Percentiles rank a stretch among this genome's conserved stretches.
Evolutionary conservation across 2,329 filamentous ascomycete genomes (phyloP).

Genomic region (Myriosclerotinia scirpicola): DNA sequence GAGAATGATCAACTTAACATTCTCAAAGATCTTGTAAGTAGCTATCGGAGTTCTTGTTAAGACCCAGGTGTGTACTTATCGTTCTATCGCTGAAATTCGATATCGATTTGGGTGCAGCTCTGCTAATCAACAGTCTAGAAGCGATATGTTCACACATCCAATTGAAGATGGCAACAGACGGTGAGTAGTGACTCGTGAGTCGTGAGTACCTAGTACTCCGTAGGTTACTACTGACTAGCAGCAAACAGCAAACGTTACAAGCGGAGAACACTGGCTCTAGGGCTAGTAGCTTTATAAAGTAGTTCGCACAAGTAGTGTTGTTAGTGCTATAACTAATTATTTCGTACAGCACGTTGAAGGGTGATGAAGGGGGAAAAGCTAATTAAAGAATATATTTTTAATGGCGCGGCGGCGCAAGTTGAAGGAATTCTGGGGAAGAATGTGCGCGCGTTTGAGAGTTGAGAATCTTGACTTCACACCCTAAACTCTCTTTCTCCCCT

Average conservation of each 20-base stretch:
- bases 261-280: constrained; percentile 3
- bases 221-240: too few relatives aligned
- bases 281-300: not conserved
- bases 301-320: not conserved
- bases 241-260: not conserved
- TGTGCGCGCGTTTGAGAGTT: constrained; percentile 3
- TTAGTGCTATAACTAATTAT: not conserved
- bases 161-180: not conserved
- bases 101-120: not conserved
- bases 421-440: not conserved
- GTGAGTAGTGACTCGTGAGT: too few relatives aligned
- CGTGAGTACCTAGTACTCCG: too few relatives aligned
- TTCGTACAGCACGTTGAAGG: too few relatives aligned
- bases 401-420: not conserved
- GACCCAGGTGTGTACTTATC: not conserved
- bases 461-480: not conserved
- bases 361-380: not conserved
- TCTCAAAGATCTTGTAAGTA: not conserved
- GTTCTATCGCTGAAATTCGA: not conserved
- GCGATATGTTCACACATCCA: constrained; percentile 1
- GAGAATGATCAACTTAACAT: not conserved
- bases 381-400: constrained; percentile 7
- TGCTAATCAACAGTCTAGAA: not conserved
- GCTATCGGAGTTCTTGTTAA: not conserved
- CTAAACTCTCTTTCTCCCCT: not conserved